A percentile compares a stretch with the other conserved stretches of the same genome.
These are phyloP conservation scores for Tillandsia leiboldiana DNA, from an alignment of 176 grass and related monocot species.

Conservation along the genomic window DNA sequence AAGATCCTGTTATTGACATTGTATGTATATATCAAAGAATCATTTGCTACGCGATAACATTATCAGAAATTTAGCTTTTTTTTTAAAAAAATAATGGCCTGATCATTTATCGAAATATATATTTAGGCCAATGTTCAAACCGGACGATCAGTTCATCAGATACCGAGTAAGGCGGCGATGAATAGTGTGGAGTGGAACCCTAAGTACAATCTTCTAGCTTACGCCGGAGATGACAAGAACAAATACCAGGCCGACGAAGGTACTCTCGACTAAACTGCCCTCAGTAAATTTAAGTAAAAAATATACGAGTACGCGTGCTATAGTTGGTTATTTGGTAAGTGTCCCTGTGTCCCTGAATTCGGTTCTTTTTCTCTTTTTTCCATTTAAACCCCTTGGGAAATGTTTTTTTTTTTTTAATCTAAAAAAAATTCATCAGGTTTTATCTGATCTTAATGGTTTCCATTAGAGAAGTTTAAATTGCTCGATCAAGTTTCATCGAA, in stretches of 20 bases:
- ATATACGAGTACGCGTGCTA: too few relatives aligned
- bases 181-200: conserved; percentile 99
- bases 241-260: conserved; percentile 92
- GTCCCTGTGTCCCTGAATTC: too few relatives aligned
- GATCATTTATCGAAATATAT: neutral
- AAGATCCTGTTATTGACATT: conserved; percentile 98
- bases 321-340: too few relatives aligned
- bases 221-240: conserved; percentile 97
- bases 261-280: conserved; percentile 6
- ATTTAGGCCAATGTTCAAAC: conserved; percentile 86
- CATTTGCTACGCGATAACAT: neutral
- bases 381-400: too few relatives aligned
- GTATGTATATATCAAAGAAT: conserved; percentile 29
- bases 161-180: conserved; percentile 87
- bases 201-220: conserved; percentile 86
- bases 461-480: too few relatives aligned
- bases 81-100: neutral
- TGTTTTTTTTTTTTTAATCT: too few relatives aligned
- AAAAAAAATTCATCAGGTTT: too few relatives aligned
- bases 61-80: neutral
- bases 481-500: too few relatives aligned
- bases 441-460: too few relatives aligned
- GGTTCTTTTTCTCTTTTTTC: too few relatives aligned
- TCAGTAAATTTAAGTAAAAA: too few relatives aligned
- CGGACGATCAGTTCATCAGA: conserved; percentile 84